Base-by-base conservation (phyloP, 768 basidiomycete genomes). In the Podaxis rugospora region DNA sequence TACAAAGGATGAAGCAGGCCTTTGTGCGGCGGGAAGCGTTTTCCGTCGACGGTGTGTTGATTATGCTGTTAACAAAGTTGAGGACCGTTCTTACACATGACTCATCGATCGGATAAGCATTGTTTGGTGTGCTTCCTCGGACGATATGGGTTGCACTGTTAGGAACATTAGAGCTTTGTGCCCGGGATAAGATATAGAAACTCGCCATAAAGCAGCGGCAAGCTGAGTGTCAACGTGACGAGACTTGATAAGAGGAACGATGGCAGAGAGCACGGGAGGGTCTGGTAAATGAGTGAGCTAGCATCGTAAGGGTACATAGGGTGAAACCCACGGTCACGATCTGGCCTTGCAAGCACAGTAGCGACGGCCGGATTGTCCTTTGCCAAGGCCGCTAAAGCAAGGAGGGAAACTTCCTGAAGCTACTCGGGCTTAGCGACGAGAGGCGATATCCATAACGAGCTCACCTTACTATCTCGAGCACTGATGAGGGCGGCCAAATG, bases 1-100 rank as follows among this genome's bases (percentile, higher is more conserved):
- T 61, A 93, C 91, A 86, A 0, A 96, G 72, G 14, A 88, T 82
- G 67, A 89, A 90, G 68, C 92, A 93, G 0, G 90, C 87, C 68
- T 82, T 88, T 1, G 84, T 85, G 36, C 83, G 78, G 16, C 71
- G 80, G 49, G 72, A 70, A 2, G 76, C 69, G 23, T 73, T 67
- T 52, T 85, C 82, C 1, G 65, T 62, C 4, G 66, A 66, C 4
- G 77, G 67, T 1, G 78, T 76, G 1, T 75, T 69, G 21, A 92
- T 72, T 47, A 90, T 75, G 3, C 85, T 80, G 63, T 86, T 88
- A 35, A 92, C 73, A 47, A 90, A 82, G 64, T 89, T 86, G 58
- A 91, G 81, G n/a, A 93, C 79, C 1, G 84, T 82, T 52, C 84
- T 76, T 0, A 82, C 76, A 9, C 82, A 75, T 1, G 74, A 66